Base-by-base conservation (phyloP, 2,329 filamentous ascomycete species). In the Zasmidium cellare region DNA sequence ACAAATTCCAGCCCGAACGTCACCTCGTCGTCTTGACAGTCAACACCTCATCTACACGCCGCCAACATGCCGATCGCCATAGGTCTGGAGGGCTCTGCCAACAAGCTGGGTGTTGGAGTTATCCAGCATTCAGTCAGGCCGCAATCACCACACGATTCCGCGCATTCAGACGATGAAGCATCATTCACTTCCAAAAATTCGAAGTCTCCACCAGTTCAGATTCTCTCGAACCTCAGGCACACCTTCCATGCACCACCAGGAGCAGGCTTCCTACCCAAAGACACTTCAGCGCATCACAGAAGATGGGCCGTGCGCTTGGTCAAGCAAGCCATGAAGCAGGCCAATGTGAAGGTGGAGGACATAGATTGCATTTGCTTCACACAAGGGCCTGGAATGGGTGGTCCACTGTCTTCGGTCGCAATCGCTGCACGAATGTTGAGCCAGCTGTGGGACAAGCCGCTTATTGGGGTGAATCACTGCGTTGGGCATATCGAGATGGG, bases 401-500 rank as follows among this genome's bases (percentile, higher is more conserved):
- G 91, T 41, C 94, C 94, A 7, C 81, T 99, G 24, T 89, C 92
- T 62, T 87, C 87, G 60, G 91, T 96, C 14, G 93, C 93, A 28
- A 80, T 97, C 35, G 92, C 87, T 1, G 94, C 92, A 19, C 84
- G 94, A 59, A 91, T 90, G 62, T 79, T 97, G 28, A 82, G 86
- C 45, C 78, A 96, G 58, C 82, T 99, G 16, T 99, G 94, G 94
- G 82, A 80, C 53, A 91, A 91, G 75, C 87, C 89, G n/a, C 80
- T 99, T 38, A 88, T 99, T 2, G 93, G 92, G 22, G 94, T 99
- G 23, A 99, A 99, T 77, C 94, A 99, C 77, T 99, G 94, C 75
- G 90, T 99, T 49, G 94, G 94, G 46, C 94, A 99, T 76, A 97
- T 99, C 69, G 94, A 99, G 79, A 99, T 99, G 94, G 94, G 94